A percentile compares a stretch with the other conserved stretches of the same genome.
Evolutionary conservation across 768 basidiomycete genomes (phyloP).

Genomic region (Suillus lakei): DNA sequence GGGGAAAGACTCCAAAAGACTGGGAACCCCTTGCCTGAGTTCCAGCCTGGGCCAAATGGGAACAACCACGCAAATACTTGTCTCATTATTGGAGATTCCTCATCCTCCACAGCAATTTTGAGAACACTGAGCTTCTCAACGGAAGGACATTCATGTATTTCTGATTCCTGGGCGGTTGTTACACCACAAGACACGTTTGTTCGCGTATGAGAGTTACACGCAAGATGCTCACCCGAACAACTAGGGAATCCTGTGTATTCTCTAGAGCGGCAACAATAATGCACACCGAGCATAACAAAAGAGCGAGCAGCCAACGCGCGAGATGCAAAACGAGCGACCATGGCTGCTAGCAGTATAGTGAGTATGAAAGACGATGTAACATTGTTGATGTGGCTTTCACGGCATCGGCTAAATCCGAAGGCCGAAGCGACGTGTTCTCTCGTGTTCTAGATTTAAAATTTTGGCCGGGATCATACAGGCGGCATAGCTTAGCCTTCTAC

Average conservation of each 20-base stretch:
- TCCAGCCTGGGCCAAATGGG: constrained; percentile 90
- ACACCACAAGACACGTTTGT: constrained; percentile 18
- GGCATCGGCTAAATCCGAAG: constrained; percentile 26
- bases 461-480: not conserved
- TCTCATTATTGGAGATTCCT: constrained; percentile 77
- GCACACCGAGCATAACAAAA: constrained; percentile 43
- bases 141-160: constrained; percentile 46
- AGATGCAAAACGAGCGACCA: constrained; percentile 23
- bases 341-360: constrained; percentile 15
- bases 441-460: too few species aligned
- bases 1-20: constrained; percentile 7
- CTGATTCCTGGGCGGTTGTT: constrained; percentile 42
- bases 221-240: constrained; percentile 35
- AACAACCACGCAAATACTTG: constrained; percentile 82
- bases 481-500: not conserved
- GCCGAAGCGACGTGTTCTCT: constrained; percentile 18
- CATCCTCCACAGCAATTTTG: constrained; percentile 62
- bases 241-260: constrained; percentile 27
- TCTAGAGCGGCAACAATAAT: constrained; percentile 23
- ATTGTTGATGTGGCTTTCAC: not conserved
- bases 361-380: constrained; percentile 5
- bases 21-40: constrained; percentile 54
- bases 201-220: not conserved
- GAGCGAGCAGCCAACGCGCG: constrained; percentile 44
- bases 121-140: constrained; percentile 57